Conservation (phyloP, 2,329 filamentous ascomycete species). For the Fragosphaeria purpurea region DNA sequence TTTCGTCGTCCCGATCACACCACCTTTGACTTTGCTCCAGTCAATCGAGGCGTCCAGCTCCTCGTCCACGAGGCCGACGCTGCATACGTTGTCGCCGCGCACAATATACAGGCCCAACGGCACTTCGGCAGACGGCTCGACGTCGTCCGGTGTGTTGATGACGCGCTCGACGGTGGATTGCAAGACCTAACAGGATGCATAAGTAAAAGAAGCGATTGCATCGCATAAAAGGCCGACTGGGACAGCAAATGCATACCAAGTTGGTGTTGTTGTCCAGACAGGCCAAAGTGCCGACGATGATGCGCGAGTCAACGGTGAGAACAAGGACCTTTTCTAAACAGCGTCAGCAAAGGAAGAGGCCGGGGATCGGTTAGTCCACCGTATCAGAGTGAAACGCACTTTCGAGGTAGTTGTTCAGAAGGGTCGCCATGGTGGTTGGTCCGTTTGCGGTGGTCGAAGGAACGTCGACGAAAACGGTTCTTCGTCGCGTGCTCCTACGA, state of each 20-base stretch:
- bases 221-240: too few relatives aligned
- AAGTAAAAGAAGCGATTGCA: too few relatives aligned
- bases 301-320: slow-evolving; percentile 85
- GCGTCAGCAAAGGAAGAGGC: too few relatives aligned
- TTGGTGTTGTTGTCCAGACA: slow-evolving; percentile 90
- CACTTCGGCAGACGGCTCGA: slow-evolving; percentile 69
- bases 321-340: slow-evolving; percentile 76
- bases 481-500: too few relatives aligned
- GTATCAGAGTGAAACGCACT: slow-evolving; percentile 15
- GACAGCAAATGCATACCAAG: slow-evolving; percentile 39
- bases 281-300: slow-evolving; percentile 69
- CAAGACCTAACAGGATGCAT: slow-evolving; percentile 48
- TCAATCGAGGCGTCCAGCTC: slow-evolving; percentile 81
- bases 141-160: slow-evolving; percentile 75
- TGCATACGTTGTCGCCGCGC: slow-evolving; percentile 85
- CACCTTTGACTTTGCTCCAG: slow-evolving; percentile 82
- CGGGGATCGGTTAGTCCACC: too few relatives aligned
- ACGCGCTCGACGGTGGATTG: slow-evolving; percentile 78
- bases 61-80: slow-evolving; percentile 84
- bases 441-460: not conserved
- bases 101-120: slow-evolving; percentile 85
- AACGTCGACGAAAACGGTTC: too few relatives aligned
- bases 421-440: slow-evolving; percentile 14
- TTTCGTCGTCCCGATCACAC: slow-evolving; percentile 75
- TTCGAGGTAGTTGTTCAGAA: slow-evolving; percentile 21